phyloP scores from a whole-genome alignment of 1,284 basidiomycete genomes.

The Lentinus polychrous region DNA sequence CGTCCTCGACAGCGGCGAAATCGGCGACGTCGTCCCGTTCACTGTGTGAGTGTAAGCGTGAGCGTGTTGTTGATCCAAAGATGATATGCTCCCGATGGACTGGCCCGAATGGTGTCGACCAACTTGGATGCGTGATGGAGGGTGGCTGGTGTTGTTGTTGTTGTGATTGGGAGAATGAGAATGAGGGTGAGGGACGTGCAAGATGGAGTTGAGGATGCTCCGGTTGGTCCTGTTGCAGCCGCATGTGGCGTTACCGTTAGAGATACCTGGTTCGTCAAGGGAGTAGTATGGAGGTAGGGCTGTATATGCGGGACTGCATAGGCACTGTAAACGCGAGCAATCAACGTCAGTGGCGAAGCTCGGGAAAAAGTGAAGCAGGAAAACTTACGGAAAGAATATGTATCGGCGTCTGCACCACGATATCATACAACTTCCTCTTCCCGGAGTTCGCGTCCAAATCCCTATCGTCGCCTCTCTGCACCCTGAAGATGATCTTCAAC shows the following conservation, averaged over 20 bases:
- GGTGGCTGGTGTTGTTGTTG: background rate
- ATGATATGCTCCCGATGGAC: background rate
- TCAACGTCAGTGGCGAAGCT: background rate
- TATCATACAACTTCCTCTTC: conserved; percentile 81
- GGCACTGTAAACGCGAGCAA: conserved; percentile 42
- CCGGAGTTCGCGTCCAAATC: conserved; percentile 61
- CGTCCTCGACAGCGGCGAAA: background rate
- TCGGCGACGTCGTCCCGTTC: conserved; percentile 11
- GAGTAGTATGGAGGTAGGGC: conserved; percentile 59
- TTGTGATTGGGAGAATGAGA: background rate
- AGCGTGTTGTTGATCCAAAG: background rate
- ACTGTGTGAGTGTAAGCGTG: background rate
- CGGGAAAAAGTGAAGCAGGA: conserved; percentile 12
- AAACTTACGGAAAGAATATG: conserved; percentile 71
- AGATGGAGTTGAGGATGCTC: background rate
- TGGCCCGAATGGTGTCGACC: background rate
- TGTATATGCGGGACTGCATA: conserved; percentile 74
- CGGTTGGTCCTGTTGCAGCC: too few species aligned
- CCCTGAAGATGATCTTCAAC: conserved; percentile 80
- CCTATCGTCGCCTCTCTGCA: conserved; percentile 73
- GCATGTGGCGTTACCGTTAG: background rate
- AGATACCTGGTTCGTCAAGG: background rate
- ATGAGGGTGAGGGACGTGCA: background rate
- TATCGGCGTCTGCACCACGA: conserved; percentile 82
- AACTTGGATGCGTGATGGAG: background rate